phyloP scores from a whole-genome alignment of 75 land plant species.

The Pinus albicaulis region DNA sequence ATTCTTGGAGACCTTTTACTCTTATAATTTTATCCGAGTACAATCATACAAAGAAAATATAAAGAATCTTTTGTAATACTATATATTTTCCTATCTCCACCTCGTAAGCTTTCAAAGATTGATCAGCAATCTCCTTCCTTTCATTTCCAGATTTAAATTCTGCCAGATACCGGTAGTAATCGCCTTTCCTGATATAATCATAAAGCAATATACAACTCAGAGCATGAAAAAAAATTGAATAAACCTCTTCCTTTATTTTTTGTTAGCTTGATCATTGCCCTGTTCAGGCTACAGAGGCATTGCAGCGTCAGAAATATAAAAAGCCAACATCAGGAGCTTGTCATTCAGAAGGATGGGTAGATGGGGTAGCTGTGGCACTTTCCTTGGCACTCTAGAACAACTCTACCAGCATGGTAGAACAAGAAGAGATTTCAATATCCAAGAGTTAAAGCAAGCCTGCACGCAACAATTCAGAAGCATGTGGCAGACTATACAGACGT shows the following conservation, averaged over 20 bases:
- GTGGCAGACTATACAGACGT: background rate
- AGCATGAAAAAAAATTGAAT: no score
- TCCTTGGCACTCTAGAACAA: no score
- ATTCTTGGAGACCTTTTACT: background rate
- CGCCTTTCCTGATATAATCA: constrained; percentile 75
- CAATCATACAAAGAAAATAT: background rate
- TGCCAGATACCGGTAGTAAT: constrained; percentile 78
- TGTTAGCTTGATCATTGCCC: no score
- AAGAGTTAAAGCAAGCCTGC: background rate
- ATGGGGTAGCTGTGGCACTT: no score
- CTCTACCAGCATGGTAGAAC: background rate
- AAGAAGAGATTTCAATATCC: background rate
- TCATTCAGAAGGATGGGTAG: no score
- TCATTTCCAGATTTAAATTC: constrained; percentile 80
- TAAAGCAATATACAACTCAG: no score
- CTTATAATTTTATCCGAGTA: background rate
- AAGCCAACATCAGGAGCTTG: no score
- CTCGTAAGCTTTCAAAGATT: constrained; percentile 85
- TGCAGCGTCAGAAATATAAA: no score
- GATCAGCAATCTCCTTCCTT: constrained; percentile 81
- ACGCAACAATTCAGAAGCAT: background rate
- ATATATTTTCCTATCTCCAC: constrained; percentile 17
- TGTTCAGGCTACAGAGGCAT: no score
- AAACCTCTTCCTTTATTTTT: no score
- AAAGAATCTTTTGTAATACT: constrained; percentile 2